phyloP scores from a whole-genome alignment of 2,329 filamentous ascomycete species.

The Ceratocystiopsis sp. region DNA sequence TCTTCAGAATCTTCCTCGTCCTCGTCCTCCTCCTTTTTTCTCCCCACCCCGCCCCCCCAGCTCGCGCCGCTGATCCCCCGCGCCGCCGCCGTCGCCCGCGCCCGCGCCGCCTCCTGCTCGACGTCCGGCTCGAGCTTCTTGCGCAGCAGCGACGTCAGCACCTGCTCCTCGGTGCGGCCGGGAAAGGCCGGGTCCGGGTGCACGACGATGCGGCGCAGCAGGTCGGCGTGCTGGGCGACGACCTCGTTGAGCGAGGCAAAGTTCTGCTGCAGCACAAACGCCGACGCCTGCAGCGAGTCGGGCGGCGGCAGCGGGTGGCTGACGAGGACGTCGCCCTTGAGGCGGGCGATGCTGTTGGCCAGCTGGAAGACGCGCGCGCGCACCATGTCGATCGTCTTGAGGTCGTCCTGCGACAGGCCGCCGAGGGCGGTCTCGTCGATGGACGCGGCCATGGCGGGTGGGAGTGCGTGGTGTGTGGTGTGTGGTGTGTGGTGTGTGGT shows the following conservation, averaged over 20 bases:
- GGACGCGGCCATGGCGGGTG: not conserved
- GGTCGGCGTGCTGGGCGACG: slow-evolving; percentile 45
- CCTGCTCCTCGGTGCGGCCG: slow-evolving; percentile 46
- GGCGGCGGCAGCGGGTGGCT: slow-evolving; percentile 50
- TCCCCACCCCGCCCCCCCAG: slow-evolving; percentile 12
- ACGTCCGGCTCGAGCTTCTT: slow-evolving; percentile 72
- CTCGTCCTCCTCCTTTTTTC: slow-evolving; percentile 11
- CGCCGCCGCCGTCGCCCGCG: slow-evolving; percentile 28
- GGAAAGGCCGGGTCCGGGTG: slow-evolving; percentile 65
- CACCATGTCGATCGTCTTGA: slow-evolving; percentile 54
- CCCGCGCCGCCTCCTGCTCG: slow-evolving; percentile 54
- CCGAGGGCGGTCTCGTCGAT: slow-evolving; percentile 19
- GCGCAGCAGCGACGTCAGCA: slow-evolving; percentile 54
- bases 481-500: not conserved
- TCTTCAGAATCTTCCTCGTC: slow-evolving; percentile 17
- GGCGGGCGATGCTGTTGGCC: slow-evolving; percentile 47
- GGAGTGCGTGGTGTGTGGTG: not conserved
- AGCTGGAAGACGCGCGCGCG: slow-evolving; percentile 52
- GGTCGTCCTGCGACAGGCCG: slow-evolving; percentile 37
- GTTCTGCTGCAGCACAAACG: slow-evolving; percentile 54
- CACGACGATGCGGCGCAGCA: slow-evolving; percentile 53
- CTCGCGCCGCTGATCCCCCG: slow-evolving; percentile 15
- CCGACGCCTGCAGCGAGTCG: slow-evolving; percentile 56
- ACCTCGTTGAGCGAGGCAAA: slow-evolving; percentile 49
- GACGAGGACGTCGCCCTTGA: slow-evolving; percentile 42